These are phyloP conservation scores for Isabelozyma heimii DNA, from an alignment of 805 yeast species.

Conservation along the genomic window DNA sequence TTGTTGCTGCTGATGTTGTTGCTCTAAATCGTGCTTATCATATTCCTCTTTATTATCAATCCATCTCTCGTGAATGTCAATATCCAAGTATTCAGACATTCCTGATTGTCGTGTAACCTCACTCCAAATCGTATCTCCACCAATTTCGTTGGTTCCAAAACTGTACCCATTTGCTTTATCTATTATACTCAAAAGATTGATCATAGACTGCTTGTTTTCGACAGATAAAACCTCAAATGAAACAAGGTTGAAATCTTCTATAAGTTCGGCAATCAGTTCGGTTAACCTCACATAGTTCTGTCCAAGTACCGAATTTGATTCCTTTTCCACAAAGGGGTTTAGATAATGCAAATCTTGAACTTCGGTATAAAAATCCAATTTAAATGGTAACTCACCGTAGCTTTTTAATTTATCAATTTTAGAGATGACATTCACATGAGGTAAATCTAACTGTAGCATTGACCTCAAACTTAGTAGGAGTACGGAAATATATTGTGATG, in stretches of 20 bases:
- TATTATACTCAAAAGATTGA: conserved; percentile 66
- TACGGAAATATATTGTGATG: conserved; percentile 85
- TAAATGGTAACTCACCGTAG: conserved; percentile 81
- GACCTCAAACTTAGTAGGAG: conserved; percentile 78
- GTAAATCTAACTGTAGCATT: conserved; percentile 89
- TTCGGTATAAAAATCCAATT: conserved; percentile 83
- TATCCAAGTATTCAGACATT: conserved; percentile 41
- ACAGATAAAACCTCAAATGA: conserved; percentile 86
- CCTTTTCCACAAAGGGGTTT: conserved; percentile 66
- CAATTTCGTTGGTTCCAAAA: conserved; percentile 89
- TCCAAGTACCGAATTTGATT: conserved; percentile 64
- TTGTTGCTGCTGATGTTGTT: conserved; percentile 27
- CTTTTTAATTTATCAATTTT: conserved; percentile 79
- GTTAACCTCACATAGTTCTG: conserved; percentile 66
- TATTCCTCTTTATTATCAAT: conserved; percentile 76
- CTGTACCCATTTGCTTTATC: conserved; percentile 94
- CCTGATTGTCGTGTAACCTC: conserved; percentile 86
- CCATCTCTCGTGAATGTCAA: conserved; percentile 95
- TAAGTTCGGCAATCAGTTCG: conserved; percentile 73
- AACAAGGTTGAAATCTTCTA: conserved; percentile 84
- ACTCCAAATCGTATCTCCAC: conserved; percentile 98
- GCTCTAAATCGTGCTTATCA: conserved; percentile 54
- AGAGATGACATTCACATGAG: conserved; percentile 89
- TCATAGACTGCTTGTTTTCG: conserved; percentile 92
- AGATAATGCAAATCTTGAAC: conserved; percentile 79